These are phyloP conservation scores for Lecanicillium sp. DNA, from an alignment of 2,329 filamentous ascomycete species.

Conservation along the genomic window DNA sequence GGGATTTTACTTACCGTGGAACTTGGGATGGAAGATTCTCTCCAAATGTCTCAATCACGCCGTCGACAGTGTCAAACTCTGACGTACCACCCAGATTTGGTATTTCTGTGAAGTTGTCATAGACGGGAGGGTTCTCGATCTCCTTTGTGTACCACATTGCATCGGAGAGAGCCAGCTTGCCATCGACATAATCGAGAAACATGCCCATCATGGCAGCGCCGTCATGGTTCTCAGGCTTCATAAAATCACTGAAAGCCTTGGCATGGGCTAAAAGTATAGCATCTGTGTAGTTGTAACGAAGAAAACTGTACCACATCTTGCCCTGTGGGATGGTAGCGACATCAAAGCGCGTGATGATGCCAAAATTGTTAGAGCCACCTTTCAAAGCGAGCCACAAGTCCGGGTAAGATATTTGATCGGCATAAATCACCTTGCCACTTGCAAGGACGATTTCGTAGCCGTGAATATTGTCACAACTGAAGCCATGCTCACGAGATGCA, in stretches of 20 bases:
- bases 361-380: constrained; percentile 40
- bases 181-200: background rate
- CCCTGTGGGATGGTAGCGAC: background rate
- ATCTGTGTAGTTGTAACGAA: background rate
- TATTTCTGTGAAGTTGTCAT: background rate
- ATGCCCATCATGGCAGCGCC: background rate
- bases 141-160: background rate
- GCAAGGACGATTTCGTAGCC: constrained; percentile 37
- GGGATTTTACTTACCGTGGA: no score
- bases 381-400: constrained; percentile 40
- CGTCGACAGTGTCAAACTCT: no score
- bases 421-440: constrained; percentile 31
- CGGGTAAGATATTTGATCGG: constrained; percentile 21
- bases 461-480: constrained; percentile 33
- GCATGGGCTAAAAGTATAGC: background rate
- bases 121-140: background rate
- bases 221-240: background rate
- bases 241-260: background rate
- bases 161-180: background rate
- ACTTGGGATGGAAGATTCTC: no score
- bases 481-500: constrained; percentile 19
- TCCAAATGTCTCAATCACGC: no score
- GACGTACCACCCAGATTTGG: background rate
- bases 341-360: constrained; percentile 28
- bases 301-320: background rate